Evolutionary conservation across 768 basidiomycete genomes (phyloP).

Genomic region (Russula sp.): DNA sequence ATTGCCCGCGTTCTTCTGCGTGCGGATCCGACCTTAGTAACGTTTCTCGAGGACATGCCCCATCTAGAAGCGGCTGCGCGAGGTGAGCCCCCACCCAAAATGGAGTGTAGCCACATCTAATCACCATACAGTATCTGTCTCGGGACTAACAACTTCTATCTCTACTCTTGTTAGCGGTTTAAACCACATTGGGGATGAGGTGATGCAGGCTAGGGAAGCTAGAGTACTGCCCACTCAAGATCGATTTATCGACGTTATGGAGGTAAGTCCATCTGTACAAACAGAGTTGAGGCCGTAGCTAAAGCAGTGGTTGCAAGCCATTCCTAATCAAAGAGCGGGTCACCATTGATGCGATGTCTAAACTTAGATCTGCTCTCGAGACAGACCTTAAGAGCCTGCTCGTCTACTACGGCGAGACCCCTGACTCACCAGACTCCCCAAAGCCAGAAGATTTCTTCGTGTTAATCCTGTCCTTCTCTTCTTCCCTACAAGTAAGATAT

Average conservation of each 20-base stretch:
- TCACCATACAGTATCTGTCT: conserved; percentile 58
- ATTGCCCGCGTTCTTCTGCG: conserved; percentile 69
- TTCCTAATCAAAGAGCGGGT: conserved; percentile 40
- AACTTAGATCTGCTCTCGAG: conserved; percentile 52
- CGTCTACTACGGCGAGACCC: conserved; percentile 72
- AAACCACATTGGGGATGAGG: conserved; percentile 50
- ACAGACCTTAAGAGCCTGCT: conserved; percentile 56
- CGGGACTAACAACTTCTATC: conserved; percentile 54
- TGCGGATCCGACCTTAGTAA: conserved; percentile 55
- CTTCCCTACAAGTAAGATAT: conserved; percentile 54
- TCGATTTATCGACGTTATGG: conserved; percentile 62
- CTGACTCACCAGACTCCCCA: conserved; percentile 52
- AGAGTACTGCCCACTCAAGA: conserved; percentile 40
- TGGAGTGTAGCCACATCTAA: background rate
- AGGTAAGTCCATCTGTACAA: conserved; percentile 36
- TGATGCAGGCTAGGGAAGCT: conserved; percentile 37
- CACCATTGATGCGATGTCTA: conserved; percentile 59
- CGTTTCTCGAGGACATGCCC: conserved; percentile 76
- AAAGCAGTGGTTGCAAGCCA: conserved; percentile 25
- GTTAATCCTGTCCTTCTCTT: conserved; percentile 66
- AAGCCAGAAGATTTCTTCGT: conserved; percentile 84
- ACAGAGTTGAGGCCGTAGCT: background rate
- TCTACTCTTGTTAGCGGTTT: conserved; percentile 53
- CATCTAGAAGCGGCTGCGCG: conserved; percentile 79
- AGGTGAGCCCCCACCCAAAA: conserved; percentile 38